These are phyloP conservation scores for Mikania micrantha DNA, from an alignment of 129 eudicot genomes.

Conservation along the genomic window DNA sequence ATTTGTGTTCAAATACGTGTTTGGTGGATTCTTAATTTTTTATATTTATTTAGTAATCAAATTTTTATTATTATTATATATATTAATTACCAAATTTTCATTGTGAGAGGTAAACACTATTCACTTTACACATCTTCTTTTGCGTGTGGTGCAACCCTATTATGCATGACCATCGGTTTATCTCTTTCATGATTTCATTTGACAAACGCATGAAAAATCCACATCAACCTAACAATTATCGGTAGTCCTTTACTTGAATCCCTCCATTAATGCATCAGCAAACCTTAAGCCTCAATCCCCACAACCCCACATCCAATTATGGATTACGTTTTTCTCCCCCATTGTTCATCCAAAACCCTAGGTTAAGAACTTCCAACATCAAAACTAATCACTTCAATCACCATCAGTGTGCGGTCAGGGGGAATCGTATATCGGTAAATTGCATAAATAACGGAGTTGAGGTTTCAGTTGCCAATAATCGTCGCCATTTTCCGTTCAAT, in stretches of 20 bases:
- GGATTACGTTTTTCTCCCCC: conserved; percentile 25
- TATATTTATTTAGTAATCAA: neutral
- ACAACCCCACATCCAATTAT: conserved; percentile 27
- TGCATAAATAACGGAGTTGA: conserved; percentile 40
- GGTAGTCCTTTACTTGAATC: no score
- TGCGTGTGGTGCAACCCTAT: no score
- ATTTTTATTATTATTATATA: neutral
- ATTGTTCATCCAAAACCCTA: conserved; percentile 40
- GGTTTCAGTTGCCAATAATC: conserved; percentile 24
- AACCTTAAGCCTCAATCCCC: conserved; percentile 41
- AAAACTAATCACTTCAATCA: conserved; percentile 13
- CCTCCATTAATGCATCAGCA: conserved; percentile 51
- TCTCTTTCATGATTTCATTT: conserved; percentile 1
- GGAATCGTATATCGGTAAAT: conserved; percentile 24
- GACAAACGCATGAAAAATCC: conserved; percentile 3
- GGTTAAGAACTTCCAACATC: conserved; percentile 5
- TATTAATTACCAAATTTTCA: no score
- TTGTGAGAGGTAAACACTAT: no score
- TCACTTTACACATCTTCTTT: no score
- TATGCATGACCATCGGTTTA: no score
- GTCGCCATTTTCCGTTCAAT: conserved; percentile 9
- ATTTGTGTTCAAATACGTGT: neutral
- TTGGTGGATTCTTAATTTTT: neutral
- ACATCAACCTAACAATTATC: neutral
- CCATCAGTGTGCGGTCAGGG: neutral